These are phyloP conservation scores for Jaltomata sinuosa DNA, from an alignment of 257 asterid genomes.

Conservation along the genomic window DNA sequence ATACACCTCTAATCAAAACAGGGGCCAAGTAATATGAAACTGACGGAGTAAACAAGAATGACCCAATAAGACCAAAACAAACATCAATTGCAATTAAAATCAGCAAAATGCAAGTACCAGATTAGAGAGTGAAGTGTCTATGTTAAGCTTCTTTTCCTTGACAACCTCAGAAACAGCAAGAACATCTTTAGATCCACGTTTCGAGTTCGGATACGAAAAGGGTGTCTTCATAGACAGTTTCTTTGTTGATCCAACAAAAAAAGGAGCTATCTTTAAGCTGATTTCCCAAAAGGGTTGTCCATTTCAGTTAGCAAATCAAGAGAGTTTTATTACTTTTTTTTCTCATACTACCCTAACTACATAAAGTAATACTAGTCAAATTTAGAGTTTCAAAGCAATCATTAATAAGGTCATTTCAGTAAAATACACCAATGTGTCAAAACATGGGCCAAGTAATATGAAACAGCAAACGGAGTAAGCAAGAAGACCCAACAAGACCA, in stretches of 20 bases:
- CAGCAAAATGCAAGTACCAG: conserved; percentile 28
- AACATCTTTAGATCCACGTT: conserved; percentile 40
- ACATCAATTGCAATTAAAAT: background rate
- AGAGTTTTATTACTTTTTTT: too few relatives aligned
- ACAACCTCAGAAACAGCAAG: conserved; percentile 64
- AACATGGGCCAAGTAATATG: too few relatives aligned
- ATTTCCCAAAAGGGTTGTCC: conserved; percentile 16
- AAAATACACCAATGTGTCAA: too few relatives aligned
- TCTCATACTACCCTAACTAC: too few relatives aligned
- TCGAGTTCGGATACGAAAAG: background rate
- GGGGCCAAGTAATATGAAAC: too few relatives aligned
- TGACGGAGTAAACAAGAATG: too few relatives aligned
- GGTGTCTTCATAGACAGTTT: conserved; percentile 18
- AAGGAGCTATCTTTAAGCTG: conserved; percentile 15
- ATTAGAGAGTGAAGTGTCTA: background rate
- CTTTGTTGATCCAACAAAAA: conserved; percentile 40
- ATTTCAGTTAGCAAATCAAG: conserved; percentile 43
- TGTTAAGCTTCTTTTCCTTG: conserved; percentile 51
- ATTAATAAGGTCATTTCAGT: too few relatives aligned
- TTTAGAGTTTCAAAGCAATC: too few relatives aligned
- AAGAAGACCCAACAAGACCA: background rate
- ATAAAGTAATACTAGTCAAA: too few relatives aligned
- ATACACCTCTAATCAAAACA: too few relatives aligned
- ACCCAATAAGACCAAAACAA: background rate
- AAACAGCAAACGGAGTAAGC: too few relatives aligned